phyloP scores from a whole-genome alignment of 1,284 basidiomycete species.

The Papiliotrema terrestris region DNA sequence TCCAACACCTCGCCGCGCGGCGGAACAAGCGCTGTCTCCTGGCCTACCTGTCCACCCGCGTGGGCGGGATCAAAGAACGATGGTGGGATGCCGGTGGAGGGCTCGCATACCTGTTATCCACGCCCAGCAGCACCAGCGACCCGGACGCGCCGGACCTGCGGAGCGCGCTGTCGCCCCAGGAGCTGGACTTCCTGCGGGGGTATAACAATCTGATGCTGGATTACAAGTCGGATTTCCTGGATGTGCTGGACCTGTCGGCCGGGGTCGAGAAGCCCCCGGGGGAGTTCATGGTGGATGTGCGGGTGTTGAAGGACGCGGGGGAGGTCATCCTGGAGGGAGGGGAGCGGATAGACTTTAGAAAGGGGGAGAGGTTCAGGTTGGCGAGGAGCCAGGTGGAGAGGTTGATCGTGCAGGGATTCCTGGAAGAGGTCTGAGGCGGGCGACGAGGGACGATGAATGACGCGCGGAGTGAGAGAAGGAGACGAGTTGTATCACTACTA shows the following conservation, averaged over 20 bases:
- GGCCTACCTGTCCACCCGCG: conserved; percentile 81
- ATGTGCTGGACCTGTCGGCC: conserved; percentile 79
- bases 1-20: conserved; percentile 80
- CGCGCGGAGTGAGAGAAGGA: no score
- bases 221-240: conserved; percentile 78
- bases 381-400: conserved; percentile 82
- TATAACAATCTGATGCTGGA: conserved; percentile 78
- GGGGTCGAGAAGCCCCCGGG: conserved; percentile 64
- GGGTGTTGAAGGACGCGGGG: conserved; percentile 70
- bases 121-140: conserved; percentile 5
- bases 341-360: conserved; percentile 79
- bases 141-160: conserved; percentile 59
- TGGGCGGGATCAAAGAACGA: conserved; percentile 74
- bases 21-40: conserved; percentile 91
- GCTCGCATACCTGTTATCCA: conserved; percentile 74
- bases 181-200: conserved; percentile 81
- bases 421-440: conserved; percentile 58
- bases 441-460: no score
- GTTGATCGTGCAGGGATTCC: conserved; percentile 83
- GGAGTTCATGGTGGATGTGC: conserved; percentile 49
- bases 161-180: conserved; percentile 76
- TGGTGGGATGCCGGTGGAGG: conserved; percentile 95
- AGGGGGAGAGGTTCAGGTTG: conserved; percentile 83
- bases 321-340: conserved; percentile 78
- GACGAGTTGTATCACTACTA: background rate